Evolutionary conservation across 441 rosid species (phyloP), one percentile per base, ranked within the genome.

Genomic region (Corymbia citriodora): DNA sequence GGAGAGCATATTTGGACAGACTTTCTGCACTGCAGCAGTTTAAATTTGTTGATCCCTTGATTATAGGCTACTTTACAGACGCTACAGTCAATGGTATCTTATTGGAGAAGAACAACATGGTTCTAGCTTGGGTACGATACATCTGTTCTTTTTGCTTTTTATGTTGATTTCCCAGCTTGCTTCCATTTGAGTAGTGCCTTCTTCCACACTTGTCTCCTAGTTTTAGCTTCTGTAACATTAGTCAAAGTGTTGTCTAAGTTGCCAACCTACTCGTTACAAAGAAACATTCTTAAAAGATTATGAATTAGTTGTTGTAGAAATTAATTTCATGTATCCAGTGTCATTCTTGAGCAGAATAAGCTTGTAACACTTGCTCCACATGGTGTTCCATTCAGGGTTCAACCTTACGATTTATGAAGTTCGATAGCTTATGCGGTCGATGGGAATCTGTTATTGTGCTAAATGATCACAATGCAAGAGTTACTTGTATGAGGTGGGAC

Each of bases 401-500:
- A 2, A 53, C 74, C 16, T 57, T 95, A 87, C 70, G 12, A 57
- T 92, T 61, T 86, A 54, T 91, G 89, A 93, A 92, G 83, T 91
- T 91, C 4, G 88, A 90, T 87, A 74, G 82, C 89, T 91, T 88
- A 91, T 70, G 90, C 27, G 57, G 87, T 16, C 93, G 91, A 70
- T 82, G 87, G 52, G 92, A 88, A 74, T 88, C 94, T 33, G 11
- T 52, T 79, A 49, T 57, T 50, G 54, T 70, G 15, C 91, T 93
- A 53, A 89, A 54, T 55, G 96, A 92, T 92, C 98, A 96, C 90
- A 95, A 92, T 31, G 96, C 97, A 17, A 94, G 96, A 93, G 93
- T 96, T 88, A 95, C 97, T 90, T 94, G 95, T 90, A 96, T 95
- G 95, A 94, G 98, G 97, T 95, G 70, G 93, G 93, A 52, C 19